These are phyloP conservation scores for Coniosporium tulheliwenetii DNA, from an alignment of 2,329 filamentous ascomycete species.

Conservation along the genomic window DNA sequence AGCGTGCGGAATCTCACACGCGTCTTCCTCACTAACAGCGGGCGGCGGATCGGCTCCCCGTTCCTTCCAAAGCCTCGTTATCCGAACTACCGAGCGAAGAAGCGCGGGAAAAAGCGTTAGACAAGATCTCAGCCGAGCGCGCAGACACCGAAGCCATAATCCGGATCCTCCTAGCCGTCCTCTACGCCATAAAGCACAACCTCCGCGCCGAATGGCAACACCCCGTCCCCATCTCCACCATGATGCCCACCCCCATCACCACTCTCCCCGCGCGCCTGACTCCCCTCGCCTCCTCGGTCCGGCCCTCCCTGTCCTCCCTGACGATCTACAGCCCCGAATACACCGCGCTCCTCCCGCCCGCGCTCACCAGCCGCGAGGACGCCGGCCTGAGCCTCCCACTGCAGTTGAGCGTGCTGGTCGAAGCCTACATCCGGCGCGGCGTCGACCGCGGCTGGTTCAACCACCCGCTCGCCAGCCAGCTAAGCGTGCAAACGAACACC, in stretches of 20 bases:
- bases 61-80: slow-evolving; percentile 9
- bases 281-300: slow-evolving; percentile 8
- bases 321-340: slow-evolving; percentile 17
- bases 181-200: slow-evolving; percentile 50
- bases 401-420: slow-evolving; percentile 44
- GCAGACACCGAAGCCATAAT: slow-evolving; percentile 43
- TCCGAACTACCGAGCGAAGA: neutral
- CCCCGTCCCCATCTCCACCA: slow-evolving; percentile 13
- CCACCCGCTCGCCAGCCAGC: slow-evolving; percentile 40
- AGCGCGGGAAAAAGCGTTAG: slow-evolving; percentile 5
- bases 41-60: slow-evolving; percentile 8
- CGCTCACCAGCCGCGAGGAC: slow-evolving; percentile 31
- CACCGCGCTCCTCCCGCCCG: slow-evolving; percentile 15
- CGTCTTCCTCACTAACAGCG: slow-evolving; percentile 33
- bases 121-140: slow-evolving; percentile 23
- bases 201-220: slow-evolving; percentile 46
- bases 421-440: slow-evolving; percentile 42
- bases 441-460: slow-evolving; percentile 42
- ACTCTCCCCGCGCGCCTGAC: neutral
- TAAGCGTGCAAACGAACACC: slow-evolving; percentile 41
- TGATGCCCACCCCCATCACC: neutral
- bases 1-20: slow-evolving; percentile 25
- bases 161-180: slow-evolving; percentile 42
- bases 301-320: slow-evolving; percentile 6
- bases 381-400: slow-evolving; percentile 43